Conservation (phyloP, 2,329 filamentous ascomycete species). For the Cercospora zeina region DNA sequence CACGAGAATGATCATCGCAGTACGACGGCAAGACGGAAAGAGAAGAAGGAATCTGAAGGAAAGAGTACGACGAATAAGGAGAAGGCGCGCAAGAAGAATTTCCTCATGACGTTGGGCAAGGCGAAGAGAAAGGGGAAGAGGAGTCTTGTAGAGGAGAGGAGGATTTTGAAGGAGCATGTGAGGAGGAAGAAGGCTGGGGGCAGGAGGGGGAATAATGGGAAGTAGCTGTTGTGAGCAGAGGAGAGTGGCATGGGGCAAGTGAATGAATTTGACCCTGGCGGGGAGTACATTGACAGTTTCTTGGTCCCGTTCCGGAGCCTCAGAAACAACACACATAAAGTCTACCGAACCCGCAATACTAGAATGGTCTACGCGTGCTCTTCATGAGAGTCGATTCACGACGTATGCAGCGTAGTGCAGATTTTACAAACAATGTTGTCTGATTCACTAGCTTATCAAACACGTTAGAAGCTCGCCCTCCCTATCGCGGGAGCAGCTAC, state of each 20-base stretch:
- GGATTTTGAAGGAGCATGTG: constrained; percentile 76
- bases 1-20: constrained; percentile 73
- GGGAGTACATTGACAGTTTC: no score
- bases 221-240: no score
- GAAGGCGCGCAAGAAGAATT: constrained; percentile 97
- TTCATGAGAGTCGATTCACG: no score
- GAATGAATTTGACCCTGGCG: no score
- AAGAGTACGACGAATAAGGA: constrained; percentile 98
- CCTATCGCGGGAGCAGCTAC: not conserved
- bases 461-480: not conserved
- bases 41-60: constrained; percentile 82
- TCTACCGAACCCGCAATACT: no score
- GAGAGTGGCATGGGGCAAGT: no score
- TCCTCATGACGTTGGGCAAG: constrained; percentile 96
- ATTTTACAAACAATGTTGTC: no score
- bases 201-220: constrained; percentile 68
- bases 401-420: no score
- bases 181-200: constrained; percentile 82
- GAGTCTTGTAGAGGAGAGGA: constrained; percentile 81
- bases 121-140: constrained; percentile 94
- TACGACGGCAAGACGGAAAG: constrained; percentile 78
- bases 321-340: no score
- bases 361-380: no score
- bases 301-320: no score
- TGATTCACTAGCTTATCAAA: no score